A percentile compares a stretch with the other conserved stretches of the same genome.
These are phyloP conservation scores for Chamaenerion angustifolium DNA, from an alignment of 345 rosid species.

Conservation along the genomic window DNA sequence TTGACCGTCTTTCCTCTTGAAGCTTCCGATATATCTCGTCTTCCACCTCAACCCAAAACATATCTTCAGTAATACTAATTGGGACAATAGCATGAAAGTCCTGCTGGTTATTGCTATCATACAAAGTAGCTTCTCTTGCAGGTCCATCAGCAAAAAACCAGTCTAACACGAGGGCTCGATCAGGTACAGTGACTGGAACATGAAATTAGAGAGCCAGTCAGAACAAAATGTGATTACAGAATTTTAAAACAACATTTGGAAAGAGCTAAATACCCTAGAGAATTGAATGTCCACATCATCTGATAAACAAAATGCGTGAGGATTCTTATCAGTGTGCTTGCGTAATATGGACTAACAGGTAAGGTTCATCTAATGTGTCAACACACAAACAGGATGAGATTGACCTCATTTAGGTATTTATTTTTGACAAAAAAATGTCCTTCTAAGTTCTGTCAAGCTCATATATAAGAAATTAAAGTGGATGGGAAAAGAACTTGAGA, in stretches of 20 bases:
- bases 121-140: slow-evolving; percentile 45
- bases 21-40: slow-evolving; percentile 38
- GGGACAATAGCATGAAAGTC: slow-evolving; percentile 77
- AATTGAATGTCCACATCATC: too few relatives aligned
- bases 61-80: slow-evolving; percentile 28
- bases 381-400: too few relatives aligned
- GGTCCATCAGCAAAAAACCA: slow-evolving; percentile 95
- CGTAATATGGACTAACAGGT: too few relatives aligned
- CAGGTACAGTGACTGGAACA: slow-evolving; percentile 60
- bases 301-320: too few relatives aligned
- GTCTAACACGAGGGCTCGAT: slow-evolving; percentile 54
- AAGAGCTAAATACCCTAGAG: background rate
- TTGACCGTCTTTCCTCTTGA: slow-evolving; percentile 52
- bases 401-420: too few relatives aligned
- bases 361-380: too few relatives aligned
- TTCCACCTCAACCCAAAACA: slow-evolving; percentile 73
- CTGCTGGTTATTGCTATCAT: slow-evolving; percentile 56
- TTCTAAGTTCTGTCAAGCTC: too few relatives aligned
- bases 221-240: background rate
- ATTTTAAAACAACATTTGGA: background rate
- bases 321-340: too few relatives aligned
- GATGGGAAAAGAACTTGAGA: too few relatives aligned
- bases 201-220: slow-evolving; percentile 3
- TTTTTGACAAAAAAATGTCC: too few relatives aligned
- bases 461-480: too few relatives aligned